These are phyloP conservation scores for Chaetomiaceae sp. DNA, from an alignment of 2,329 filamentous ascomycete genomes.

Conservation along the genomic window DNA sequence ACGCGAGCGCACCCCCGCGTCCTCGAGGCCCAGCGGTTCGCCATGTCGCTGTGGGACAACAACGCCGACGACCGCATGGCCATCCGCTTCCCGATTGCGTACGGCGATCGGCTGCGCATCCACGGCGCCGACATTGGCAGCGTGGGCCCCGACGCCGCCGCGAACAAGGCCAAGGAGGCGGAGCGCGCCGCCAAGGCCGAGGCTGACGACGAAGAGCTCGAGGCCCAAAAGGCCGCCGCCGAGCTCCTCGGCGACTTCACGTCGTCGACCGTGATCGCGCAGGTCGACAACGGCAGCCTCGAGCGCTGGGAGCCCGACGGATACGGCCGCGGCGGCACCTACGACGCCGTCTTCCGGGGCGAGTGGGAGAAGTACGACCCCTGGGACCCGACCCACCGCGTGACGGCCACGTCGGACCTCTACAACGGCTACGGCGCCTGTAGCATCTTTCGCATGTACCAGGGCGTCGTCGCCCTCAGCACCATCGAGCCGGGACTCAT, in stretches of 20 bases:
- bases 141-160: conserved; percentile 27
- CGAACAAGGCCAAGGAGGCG: conserved; percentile 27
- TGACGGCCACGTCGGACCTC: conserved; percentile 50
- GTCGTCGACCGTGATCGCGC: conserved; percentile 54
- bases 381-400: conserved; percentile 51
- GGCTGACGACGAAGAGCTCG: conserved; percentile 33
- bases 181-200: conserved; percentile 28
- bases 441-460: conserved; percentile 57
- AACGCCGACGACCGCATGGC: conserved; percentile 52
- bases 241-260: conserved; percentile 28
- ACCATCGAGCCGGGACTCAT: conserved; percentile 47
- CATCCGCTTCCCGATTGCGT: conserved; percentile 59
- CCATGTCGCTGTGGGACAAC: conserved; percentile 63
- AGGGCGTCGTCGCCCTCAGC: conserved; percentile 52
- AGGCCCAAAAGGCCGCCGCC: conserved; percentile 38
- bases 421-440: conserved; percentile 56
- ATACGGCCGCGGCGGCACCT: conserved; percentile 57
- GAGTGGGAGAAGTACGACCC: conserved; percentile 54
- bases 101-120: conserved; percentile 66
- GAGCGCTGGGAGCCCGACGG: conserved; percentile 69
- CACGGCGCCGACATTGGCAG: conserved; percentile 45
- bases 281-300: conserved; percentile 66
- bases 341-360: conserved; percentile 50
- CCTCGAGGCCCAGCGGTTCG: conserved; percentile 59
- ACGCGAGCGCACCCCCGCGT: conserved; percentile 64